These are phyloP conservation scores for Trichosporon sp. DNA, from an alignment of 1,284 basidiomycete genomes.

Conservation along the genomic window DNA sequence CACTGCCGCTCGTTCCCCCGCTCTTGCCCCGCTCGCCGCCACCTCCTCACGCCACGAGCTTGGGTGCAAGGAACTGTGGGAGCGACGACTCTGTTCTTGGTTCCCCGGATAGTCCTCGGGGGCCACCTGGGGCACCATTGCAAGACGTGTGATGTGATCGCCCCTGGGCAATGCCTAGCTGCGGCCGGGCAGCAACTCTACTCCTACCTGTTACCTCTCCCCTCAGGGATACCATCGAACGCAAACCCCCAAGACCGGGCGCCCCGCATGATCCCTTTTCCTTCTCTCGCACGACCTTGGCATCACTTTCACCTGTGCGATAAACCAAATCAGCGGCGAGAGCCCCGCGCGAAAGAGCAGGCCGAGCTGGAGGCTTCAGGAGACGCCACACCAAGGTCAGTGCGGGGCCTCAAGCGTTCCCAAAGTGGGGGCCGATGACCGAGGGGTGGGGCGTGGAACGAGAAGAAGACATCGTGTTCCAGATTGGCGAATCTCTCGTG, in stretches of 20 bases:
- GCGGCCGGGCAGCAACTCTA: not conserved
- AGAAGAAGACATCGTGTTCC: not conserved
- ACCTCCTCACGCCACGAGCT: constrained; percentile 14
- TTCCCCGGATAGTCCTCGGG: constrained; percentile 4
- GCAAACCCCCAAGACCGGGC: not conserved
- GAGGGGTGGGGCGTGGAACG: constrained; percentile 2
- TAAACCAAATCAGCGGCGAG: not conserved
- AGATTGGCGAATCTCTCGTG: constrained; percentile 13
- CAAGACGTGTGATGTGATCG: constrained; percentile 1
- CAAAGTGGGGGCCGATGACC: constrained; percentile 5
- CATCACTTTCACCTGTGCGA: not conserved
- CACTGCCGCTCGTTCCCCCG: not conserved
- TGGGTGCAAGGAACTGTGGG: constrained; percentile 11
- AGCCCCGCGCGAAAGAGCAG: not conserved
- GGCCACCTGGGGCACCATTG: constrained; percentile 13
- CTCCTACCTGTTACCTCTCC: not conserved
- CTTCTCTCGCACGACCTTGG: constrained; percentile 5
- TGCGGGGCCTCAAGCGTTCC: constrained; percentile 1
- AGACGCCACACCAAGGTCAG: constrained; percentile 13
- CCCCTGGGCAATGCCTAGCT: not conserved
- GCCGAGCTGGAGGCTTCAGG: not conserved
- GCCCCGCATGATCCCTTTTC: not conserved
- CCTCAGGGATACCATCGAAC: not conserved
- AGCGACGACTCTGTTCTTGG: not conserved
- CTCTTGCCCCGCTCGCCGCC: constrained; percentile 12